Conservation (phyloP, 306 rosid species). For the Carpinus viminea region DNA sequence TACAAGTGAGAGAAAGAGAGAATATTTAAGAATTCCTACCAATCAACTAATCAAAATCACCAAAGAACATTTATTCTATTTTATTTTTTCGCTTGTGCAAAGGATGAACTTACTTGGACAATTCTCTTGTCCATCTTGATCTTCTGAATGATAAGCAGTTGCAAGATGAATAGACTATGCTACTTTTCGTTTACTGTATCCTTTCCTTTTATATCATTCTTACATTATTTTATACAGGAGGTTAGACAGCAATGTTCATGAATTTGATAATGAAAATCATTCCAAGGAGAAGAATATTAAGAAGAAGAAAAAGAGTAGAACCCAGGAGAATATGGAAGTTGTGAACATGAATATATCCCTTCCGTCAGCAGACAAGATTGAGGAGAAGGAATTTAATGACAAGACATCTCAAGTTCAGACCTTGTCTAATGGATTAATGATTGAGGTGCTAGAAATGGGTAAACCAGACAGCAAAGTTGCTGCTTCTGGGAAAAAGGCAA, state of each 20-base stretch:
- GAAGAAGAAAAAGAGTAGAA: conserved; percentile 58
- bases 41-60: not conserved
- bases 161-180: not conserved
- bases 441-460: conserved; percentile 69
- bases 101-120: not conserved
- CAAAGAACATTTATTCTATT: not conserved
- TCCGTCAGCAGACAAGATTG: conserved; percentile 33
- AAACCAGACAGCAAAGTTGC: conserved; percentile 66
- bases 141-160: not conserved
- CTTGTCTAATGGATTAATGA: conserved; percentile 53
- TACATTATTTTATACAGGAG: conserved; percentile 39
- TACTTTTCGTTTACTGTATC: not conserved
- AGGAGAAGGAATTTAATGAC: conserved; percentile 27
- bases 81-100: not conserved
- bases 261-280: conserved; percentile 39
- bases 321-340: conserved; percentile 37
- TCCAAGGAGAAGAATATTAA: conserved; percentile 43
- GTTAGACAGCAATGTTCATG: conserved; percentile 25
- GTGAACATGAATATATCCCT: conserved; percentile 32
- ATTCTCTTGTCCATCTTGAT: not conserved
- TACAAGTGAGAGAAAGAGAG: not conserved
- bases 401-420: conserved; percentile 46
- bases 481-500: conserved; percentile 62
- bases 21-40: not conserved
- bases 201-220: not conserved